Conservation (phyloP, 2,329 filamentous ascomycete species). For the Cryphonectria carpinicola region DNA sequence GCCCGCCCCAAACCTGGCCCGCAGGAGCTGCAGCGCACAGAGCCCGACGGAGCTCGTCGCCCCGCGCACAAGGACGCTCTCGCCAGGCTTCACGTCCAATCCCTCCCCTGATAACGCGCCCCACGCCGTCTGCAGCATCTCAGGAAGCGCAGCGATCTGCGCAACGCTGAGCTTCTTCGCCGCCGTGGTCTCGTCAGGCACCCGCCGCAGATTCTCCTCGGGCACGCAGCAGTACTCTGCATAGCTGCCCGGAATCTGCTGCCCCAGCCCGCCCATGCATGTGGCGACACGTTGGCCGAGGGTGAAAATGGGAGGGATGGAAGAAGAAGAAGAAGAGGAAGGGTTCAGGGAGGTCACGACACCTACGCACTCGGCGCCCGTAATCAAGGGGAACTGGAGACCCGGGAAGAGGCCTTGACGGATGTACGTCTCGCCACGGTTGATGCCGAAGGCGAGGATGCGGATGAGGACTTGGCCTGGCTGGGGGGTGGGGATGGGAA, state of each 20-base stretch:
- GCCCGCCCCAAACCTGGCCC: constrained; percentile 40
- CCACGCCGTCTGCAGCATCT: constrained; percentile 56
- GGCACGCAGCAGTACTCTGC: constrained; percentile 53
- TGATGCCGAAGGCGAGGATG: constrained; percentile 50
- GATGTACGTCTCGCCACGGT: constrained; percentile 50
- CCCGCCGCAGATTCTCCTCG: constrained; percentile 42
- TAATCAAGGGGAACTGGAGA: constrained; percentile 47
- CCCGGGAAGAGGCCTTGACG: constrained; percentile 47
- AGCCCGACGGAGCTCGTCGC: constrained; percentile 53
- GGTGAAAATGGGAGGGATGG: constrained; percentile 39
- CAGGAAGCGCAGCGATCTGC: constrained; percentile 49
- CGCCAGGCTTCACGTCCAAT: constrained; percentile 43
- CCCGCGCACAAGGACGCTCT: constrained; percentile 52
- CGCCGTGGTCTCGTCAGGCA: constrained; percentile 31
- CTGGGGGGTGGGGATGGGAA: constrained; percentile 44
- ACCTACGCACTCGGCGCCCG: constrained; percentile 52
- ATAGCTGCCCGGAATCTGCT: constrained; percentile 52
- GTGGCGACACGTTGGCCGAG: constrained; percentile 48
- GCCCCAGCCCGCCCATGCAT: constrained; percentile 53
- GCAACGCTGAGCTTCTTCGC: constrained; percentile 38
- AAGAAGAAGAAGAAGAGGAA: constrained; percentile 35
- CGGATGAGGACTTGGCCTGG: constrained; percentile 45
- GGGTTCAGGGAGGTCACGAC: constrained; percentile 37
- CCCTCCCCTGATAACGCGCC: constrained; percentile 44
- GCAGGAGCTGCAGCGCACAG: constrained; percentile 50